These are phyloP conservation scores for Trypanosoma mega DNA, from an alignment of 208 protist genomes.

Conservation along the genomic window DNA sequence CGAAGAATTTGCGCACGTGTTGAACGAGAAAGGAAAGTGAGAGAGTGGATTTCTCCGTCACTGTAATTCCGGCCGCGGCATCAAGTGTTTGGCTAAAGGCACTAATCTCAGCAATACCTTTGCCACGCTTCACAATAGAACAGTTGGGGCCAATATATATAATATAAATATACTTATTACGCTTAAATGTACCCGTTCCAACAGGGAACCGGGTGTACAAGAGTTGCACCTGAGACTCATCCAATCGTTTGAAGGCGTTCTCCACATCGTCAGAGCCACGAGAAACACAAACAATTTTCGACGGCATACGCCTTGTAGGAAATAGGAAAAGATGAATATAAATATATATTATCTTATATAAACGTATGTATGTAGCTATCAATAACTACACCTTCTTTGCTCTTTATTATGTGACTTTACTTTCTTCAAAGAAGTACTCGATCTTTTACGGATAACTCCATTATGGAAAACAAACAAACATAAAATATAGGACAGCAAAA, in stretches of 20 bases:
- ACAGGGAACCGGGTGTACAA: constrained; percentile 80
- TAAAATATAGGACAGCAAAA: too few species aligned
- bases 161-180: constrained; percentile 84
- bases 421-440: too few species aligned
- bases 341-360: too few species aligned
- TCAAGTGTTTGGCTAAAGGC: constrained; percentile 49
- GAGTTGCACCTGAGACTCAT: constrained; percentile 77
- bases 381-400: too few species aligned
- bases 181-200: constrained; percentile 82
- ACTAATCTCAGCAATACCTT: constrained; percentile 64
- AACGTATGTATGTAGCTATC: too few species aligned
- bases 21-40: constrained; percentile 62
- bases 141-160: constrained; percentile 74
- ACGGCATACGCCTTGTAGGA: constrained; percentile 6
- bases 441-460: too few species aligned
- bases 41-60: constrained; percentile 59
- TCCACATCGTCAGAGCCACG: constrained; percentile 69
- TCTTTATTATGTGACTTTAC: too few species aligned
- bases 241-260: constrained; percentile 54
- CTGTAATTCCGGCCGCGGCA: constrained; percentile 61
- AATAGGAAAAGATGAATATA: constrained; percentile 2
- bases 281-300: constrained; percentile 51
- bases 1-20: constrained; percentile 71
- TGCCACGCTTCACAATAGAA: constrained; percentile 72
- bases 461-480: too few species aligned